These are phyloP conservation scores for Ensete ventricosum DNA, from an alignment of 176 grass and related monocot genomes.

Conservation along the genomic window DNA sequence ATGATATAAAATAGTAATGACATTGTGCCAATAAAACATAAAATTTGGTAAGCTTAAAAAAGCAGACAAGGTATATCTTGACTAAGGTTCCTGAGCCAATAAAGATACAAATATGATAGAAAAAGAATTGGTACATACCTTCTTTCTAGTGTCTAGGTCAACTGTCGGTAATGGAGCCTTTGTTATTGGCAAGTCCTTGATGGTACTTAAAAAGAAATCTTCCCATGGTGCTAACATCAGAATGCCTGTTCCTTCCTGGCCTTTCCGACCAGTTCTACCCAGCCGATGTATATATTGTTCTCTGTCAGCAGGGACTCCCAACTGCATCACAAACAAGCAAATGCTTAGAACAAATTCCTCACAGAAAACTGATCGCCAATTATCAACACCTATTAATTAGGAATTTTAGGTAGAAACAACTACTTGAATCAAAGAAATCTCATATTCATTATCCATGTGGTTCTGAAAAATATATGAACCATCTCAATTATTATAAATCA, in stretches of 20 bases:
- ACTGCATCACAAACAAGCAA: background rate
- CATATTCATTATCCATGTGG: background rate
- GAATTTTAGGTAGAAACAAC: background rate
- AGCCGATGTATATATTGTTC: slow-evolving; percentile 98
- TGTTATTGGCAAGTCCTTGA: slow-evolving; percentile 75
- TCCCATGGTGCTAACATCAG: slow-evolving; percentile 89
- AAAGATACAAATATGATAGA: background rate
- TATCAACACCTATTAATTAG: background rate
- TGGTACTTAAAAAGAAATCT: slow-evolving; percentile 75
- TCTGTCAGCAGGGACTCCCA: slow-evolving; percentile 51
- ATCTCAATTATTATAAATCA: background rate
- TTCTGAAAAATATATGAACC: background rate
- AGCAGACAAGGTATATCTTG: no score
- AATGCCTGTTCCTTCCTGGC: slow-evolving; percentile 72
- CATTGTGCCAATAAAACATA: no score
- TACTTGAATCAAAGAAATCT: background rate
- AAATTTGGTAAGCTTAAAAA: no score
- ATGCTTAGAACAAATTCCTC: background rate
- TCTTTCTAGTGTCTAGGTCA: slow-evolving; percentile 3
- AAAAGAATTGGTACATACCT: slow-evolving; percentile 29
- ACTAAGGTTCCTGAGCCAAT: background rate
- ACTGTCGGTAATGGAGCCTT: slow-evolving; percentile 51
- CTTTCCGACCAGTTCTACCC: slow-evolving; percentile 87
- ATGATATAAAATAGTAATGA: no score
- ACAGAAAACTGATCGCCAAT: background rate